phyloP scores from a whole-genome alignment of 352 stramenopile genomes.

The Albugo laibachii region DNA sequence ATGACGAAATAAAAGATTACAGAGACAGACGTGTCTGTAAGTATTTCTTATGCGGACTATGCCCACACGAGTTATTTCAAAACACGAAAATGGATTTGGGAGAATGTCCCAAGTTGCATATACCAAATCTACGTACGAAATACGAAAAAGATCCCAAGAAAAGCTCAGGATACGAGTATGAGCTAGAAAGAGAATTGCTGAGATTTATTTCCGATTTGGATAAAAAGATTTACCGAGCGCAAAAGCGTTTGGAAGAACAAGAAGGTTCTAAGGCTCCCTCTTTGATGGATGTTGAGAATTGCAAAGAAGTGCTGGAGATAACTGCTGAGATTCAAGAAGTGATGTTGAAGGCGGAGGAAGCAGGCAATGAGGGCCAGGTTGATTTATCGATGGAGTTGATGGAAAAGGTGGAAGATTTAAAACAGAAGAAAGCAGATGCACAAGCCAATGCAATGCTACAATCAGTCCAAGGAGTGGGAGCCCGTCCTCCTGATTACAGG shows the following conservation, averaged over 20 bases:
- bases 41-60: conserved; percentile 59
- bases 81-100: conserved; percentile 79
- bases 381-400: conserved; percentile 36
- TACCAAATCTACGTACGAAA: conserved; percentile 35
- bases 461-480: conserved; percentile 9
- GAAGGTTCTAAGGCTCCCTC: conserved; percentile 21
- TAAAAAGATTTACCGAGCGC: conserved; percentile 52
- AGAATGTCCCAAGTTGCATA: conserved; percentile 43
- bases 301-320: conserved; percentile 48
- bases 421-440: conserved; percentile 23
- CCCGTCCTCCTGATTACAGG: conserved; percentile 1
- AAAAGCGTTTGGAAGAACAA: conserved; percentile 50
- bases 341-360: conserved; percentile 34
- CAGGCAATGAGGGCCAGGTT: conserved; percentile 29
- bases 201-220: conserved; percentile 23
- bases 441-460: conserved; percentile 22
- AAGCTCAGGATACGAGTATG: conserved; percentile 36
- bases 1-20: conserved; percentile 64
- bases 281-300: conserved; percentile 26
- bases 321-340: conserved; percentile 47
- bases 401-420: conserved; percentile 41
- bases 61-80: conserved; percentile 75
- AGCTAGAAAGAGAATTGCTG: conserved; percentile 39
- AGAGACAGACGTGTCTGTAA: conserved; percentile 59
- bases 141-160: conserved; percentile 25